Evolutionary conservation across 306 rosid genomes (phyloP).

Genomic region (Pterocarpus macrocarpus): DNA sequence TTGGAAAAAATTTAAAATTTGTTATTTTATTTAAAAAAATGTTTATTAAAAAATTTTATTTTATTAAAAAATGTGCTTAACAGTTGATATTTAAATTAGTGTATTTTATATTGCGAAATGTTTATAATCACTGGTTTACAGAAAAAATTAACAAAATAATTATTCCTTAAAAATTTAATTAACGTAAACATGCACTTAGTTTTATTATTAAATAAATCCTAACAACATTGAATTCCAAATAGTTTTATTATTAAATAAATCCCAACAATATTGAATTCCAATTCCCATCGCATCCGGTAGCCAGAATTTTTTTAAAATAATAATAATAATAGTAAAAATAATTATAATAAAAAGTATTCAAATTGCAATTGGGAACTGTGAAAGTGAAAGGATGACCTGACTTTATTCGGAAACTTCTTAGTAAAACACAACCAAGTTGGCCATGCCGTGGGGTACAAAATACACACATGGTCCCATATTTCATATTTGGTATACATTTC

Average conservation of each 20-base stretch:
- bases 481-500: background rate
- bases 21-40: background rate
- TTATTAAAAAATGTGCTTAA: background rate
- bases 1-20: too few relatives aligned
- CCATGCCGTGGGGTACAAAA: constrained; percentile 24
- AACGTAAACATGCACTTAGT: background rate
- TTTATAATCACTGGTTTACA: too few relatives aligned
- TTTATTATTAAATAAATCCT: background rate
- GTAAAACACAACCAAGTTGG: constrained; percentile 15
- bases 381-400: background rate
- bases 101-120: too few relatives aligned
- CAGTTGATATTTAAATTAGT: too few relatives aligned
- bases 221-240: too few relatives aligned
- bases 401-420: constrained; percentile 20
- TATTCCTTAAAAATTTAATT: too few relatives aligned
- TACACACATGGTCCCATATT: background rate
- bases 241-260: background rate
- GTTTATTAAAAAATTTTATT: background rate
- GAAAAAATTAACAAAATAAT: too few relatives aligned
- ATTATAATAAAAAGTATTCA: background rate
- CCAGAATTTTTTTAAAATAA: background rate
- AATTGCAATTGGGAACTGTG: constrained; percentile 30
- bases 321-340: background rate
- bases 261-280: constrained; percentile 29
- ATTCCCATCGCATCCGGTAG: background rate